These are phyloP conservation scores for Geoglossum cookeanum DNA, from an alignment of 2,329 filamentous ascomycete species.

Conservation along the genomic window DNA sequence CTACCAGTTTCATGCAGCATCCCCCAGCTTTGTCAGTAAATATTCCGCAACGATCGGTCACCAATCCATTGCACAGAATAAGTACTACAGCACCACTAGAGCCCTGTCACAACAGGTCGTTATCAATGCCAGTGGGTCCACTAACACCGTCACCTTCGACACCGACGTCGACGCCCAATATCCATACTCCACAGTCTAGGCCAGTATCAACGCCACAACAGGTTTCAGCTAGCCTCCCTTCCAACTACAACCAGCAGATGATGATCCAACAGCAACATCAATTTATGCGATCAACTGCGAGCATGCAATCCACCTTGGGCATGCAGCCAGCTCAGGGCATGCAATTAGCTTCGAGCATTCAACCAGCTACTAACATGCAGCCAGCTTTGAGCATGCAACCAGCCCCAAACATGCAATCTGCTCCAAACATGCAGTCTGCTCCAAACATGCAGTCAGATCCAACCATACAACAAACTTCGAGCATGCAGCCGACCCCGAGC, in stretches of 20 bases:
- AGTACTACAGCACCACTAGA: neutral
- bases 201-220: neutral
- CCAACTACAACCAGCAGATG: neutral
- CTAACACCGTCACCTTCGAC: slow-evolving; percentile 12
- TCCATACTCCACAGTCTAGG: neutral
- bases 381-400: too few relatives aligned
- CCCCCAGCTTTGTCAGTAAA: neutral
- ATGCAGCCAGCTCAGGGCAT: too few relatives aligned
- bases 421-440: too few relatives aligned
- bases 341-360: too few relatives aligned
- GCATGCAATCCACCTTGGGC: too few relatives aligned
- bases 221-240: neutral
- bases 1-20: neutral
- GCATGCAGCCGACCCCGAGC: too few relatives aligned
- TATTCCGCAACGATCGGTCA: neutral
- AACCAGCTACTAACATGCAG: too few relatives aligned
- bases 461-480: too few relatives aligned
- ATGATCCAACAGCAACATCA: neutral
- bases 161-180: neutral
- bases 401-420: too few relatives aligned
- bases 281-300: slow-evolving; percentile 14
- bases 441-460: too few relatives aligned
- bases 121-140: slow-evolving; percentile 22
- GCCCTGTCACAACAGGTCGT: slow-evolving; percentile 17
- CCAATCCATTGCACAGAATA: neutral